A percentile compares a stretch with the other conserved stretches of the same genome.
Conservation (phyloP, 1,284 basidiomycete species). For the Puccinia novopanici region DNA sequence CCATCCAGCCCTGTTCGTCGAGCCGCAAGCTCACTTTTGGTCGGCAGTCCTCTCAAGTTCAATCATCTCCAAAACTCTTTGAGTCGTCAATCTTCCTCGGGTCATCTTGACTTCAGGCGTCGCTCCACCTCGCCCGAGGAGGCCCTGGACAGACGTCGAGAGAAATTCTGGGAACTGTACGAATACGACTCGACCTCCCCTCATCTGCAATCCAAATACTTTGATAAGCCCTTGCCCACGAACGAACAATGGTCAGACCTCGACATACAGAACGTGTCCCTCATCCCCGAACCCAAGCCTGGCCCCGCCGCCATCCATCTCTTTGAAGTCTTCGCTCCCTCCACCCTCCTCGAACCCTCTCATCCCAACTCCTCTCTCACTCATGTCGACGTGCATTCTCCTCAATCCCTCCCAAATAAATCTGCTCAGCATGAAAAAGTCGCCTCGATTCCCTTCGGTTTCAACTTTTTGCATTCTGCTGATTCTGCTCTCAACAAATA, state of each 20-base stretch:
- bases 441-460: conserved; percentile 1
- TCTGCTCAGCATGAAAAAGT: neutral
- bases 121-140: conserved; percentile 27
- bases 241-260: conserved; percentile 35
- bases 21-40: neutral
- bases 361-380: neutral
- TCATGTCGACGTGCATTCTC: neutral
- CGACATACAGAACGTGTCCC: conserved; percentile 14
- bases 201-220: conserved; percentile 39
- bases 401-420: neutral
- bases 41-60: conserved; percentile 11
- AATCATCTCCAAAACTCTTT: neutral
- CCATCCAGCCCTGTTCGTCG: conserved; percentile 10
- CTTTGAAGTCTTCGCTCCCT: conserved; percentile 16
- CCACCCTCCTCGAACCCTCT: neutral
- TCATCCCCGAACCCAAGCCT: conserved; percentile 8
- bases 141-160: conserved; percentile 14
- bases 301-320: neutral
- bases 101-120: neutral
- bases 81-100: conserved; percentile 14
- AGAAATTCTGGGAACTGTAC: conserved; percentile 33
- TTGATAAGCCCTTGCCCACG: conserved; percentile 8
- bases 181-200: conserved; percentile 30
- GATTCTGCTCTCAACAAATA: neutral
- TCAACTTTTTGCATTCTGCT: conserved; percentile 13